These are phyloP conservation scores for Thyridium curvatum DNA, from an alignment of 2,329 filamentous ascomycete genomes.

Conservation along the genomic window DNA sequence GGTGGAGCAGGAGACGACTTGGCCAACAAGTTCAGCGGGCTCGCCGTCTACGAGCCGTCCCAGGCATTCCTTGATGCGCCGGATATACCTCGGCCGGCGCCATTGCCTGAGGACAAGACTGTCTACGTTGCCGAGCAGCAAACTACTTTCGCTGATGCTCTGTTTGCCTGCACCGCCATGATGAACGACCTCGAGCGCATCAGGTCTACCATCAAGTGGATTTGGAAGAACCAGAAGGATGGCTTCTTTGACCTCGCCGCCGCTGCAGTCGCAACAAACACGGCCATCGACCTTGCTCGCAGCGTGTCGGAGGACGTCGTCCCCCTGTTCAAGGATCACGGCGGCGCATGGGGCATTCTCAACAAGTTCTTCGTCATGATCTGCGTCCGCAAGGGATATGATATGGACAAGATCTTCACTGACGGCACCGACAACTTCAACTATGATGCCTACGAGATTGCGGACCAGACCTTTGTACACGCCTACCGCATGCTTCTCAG, in stretches of 20 bases:
- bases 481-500: constrained; percentile 8
- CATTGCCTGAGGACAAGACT: constrained; percentile 7
- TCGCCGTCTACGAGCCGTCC: constrained; percentile 30
- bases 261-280: constrained; percentile 28
- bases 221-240: constrained; percentile 21
- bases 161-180: constrained; percentile 18
- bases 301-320: constrained; percentile 10
- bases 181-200: constrained; percentile 22
- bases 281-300: constrained; percentile 24
- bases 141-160: constrained; percentile 14
- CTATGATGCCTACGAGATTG: constrained; percentile 19
- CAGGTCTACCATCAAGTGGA: constrained; percentile 16
- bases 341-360: constrained; percentile 9
- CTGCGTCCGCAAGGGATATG: constrained; percentile 10
- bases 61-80: constrained; percentile 26
- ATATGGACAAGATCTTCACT: constrained; percentile 3
- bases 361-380: constrained; percentile 9
- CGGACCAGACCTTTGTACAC: constrained; percentile 12
- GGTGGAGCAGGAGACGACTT: constrained; percentile 1
- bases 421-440: constrained; percentile 10
- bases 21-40: constrained; percentile 24
- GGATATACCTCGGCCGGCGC: constrained; percentile 13
- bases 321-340: background rate
- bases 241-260: constrained; percentile 21
- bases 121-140: constrained; percentile 24